Evolutionary conservation across 148 eudicot genomes (phyloP), one percentile per base, ranked within the genome.

Genomic region (Silene latifolia): DNA sequence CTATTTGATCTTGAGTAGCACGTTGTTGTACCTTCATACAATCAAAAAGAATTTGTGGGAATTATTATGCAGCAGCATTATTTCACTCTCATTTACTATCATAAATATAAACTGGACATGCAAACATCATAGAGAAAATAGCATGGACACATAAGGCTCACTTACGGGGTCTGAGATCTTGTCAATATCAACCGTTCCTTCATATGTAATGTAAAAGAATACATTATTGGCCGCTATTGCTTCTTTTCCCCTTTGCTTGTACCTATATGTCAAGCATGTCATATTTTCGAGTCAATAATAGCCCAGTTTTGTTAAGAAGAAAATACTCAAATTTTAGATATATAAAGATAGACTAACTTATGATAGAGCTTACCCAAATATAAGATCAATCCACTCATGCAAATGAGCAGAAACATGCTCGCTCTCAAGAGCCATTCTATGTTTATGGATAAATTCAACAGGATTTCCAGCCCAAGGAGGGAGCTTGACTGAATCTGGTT

Each of bases 321-420:
- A 27, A 56, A 23, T 39, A 32, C 27, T 14, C 21, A 61, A 23
- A 48, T 60, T 74, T 56, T 25, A 21, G 44, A 21, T 81, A 12
- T 35, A 25, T 63, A 44, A 66, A 62, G 19, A 39, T 12, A 58
- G 7, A 58, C 21, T 7, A 23, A 59, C 6, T 24, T 29, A 58
- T 1, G 7, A 51, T 27, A 67, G 74, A 67, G 74, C 81, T 83
- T 84, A 96, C 99, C 99, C 99, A 83, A 96, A 96, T 83, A 92
- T 88, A 74, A 96, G 96, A 83, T 96, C 99, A 82, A 96, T 85
- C 99, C 99, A 96, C 79, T 96, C 98, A 79, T 96, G 99, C 83
- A 96, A 86, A 88, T 96, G 99, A 70, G 90, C 88, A 77, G 99
- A 96, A 74, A 92, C 97, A 81, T 92, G 90, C 83, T 92, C 99